These are phyloP conservation scores for Zea mays DNA, from an alignment of 176 grass and related monocot species.

Conservation along the genomic window Zm-B73-REFERENCE-NAM-5.0 NC_050103.1:12563001-12563500, in stretches of 20 bases:
- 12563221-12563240: conserved; percentile 64
- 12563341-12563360: conserved; percentile 46
- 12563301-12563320: background rate
- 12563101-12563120: conserved; percentile 60
- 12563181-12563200: conserved; percentile 90
- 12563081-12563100: conserved; percentile 9
- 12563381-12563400: conserved; percentile 45
- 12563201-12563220: conserved; percentile 57
- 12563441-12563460: background rate
- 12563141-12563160: conserved; percentile 94
- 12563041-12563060: background rate
- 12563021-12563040: conserved; percentile 51
- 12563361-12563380: conserved; percentile 48
- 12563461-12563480: background rate
- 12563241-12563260: conserved; percentile 59
- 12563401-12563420: background rate
- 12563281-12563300: background rate
- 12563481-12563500: conserved; percentile 37
- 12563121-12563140: conserved; percentile 85
- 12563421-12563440: conserved; percentile 11
- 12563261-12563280: conserved; percentile 41
- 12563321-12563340: conserved; percentile 38
- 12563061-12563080: conserved; percentile 14
- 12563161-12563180: conserved; percentile 73
- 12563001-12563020: conserved; percentile 43